Base-by-base conservation (phyloP, 306 rosid genomes). In the Cicer cuneatum region DNA sequence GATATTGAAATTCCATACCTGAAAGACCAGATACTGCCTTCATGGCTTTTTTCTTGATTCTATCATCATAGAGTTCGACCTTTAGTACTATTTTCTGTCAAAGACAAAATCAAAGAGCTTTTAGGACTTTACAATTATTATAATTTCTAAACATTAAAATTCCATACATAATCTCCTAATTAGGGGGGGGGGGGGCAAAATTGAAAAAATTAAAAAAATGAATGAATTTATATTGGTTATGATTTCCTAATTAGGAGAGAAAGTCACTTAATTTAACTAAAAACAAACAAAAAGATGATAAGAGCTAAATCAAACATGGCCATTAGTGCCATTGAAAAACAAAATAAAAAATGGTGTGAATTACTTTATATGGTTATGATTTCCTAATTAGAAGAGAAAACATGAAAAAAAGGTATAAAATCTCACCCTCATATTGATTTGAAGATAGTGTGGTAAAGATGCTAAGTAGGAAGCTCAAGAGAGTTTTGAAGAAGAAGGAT, bases 1-100 rank as follows among this genome's bases (percentile, higher is more conserved):
- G 5, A 48, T 43, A 43, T 1, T 48, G 11, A 7, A 14, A 35
- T 6, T 38, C 2, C 42, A 8, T 88, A 90, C 98, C 97, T 64
- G 82, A 48, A 24, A 91, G 48, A 40, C 87, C 90, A 76, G 98
- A 91, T 8, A 88, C 93, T 72, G 82, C 62, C 46, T 39, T 86
- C 97, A 91, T 86, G 48, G 90, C 93, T 57, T 84, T 91, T 47
- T 59, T 76, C 89, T 78, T 89, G 2, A 19, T 10, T 67, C 14
- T 83, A 54, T 91, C 86, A 40, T 91, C 90, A 40, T 79, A 2
- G 48, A 89, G 8, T 7, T 74, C 80, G 71, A 91, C 69, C 64
- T 80, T 86, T 81, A 91, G 37, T 54, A 93, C 86, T 6, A 86
- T 70, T 88, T 87, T 87, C 98, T 93, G 96, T 72, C 10, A 60